Evolutionary conservation across 306 rosid genomes (phyloP), one percentile per base, ranked within the genome.

Genomic region (Biancaea sappan): DNA sequence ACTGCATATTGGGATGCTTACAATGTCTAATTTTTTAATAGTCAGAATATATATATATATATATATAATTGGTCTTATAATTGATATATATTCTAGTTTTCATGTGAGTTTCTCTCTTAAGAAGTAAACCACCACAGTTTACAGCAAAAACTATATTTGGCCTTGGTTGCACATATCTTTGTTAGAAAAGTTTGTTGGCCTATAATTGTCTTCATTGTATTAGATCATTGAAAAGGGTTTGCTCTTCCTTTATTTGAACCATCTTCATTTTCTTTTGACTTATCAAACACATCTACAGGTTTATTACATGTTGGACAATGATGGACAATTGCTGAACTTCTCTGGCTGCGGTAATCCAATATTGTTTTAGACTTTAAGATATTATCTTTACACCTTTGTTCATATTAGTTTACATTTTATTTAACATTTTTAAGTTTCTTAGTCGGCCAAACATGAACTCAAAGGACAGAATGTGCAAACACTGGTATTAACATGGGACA

Each of bases 291-390:
- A 24, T 75, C 22, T 77, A 64, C 79, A 94, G 99, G 96, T 94
- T 77, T 94, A 94, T 87, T 94, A 92, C 93, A 90, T 94, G 96
- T 66, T 89, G 85, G 98, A 91, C 75, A 77, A 84, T 52, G 71
- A 85, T 66, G 95, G 93, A 34, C 86, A 87, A 74, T 73, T 88
- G 81, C 74, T 91, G 84, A 90, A 94, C 85, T 94, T 80, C 84
- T 79, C 97, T 72, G 99, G 99, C 79, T 94, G 99, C 48, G 99
- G 99, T 94, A 90, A 87, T 80, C 68, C 35, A 65, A 25, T 28
- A 53, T 41, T 68, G 50, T 69, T 62, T 69, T 54, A 37, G 56
- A 29, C 72, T 54, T 52, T 52, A 44, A 53, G 71, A 63, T 18
- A 44, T 46, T 60, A 38, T 48, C 54, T 59, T 69, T 35, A 21